These are phyloP conservation scores for Scleroderma bovista DNA, from an alignment of 768 basidiomycete genomes.

Conservation along the genomic window DNA sequence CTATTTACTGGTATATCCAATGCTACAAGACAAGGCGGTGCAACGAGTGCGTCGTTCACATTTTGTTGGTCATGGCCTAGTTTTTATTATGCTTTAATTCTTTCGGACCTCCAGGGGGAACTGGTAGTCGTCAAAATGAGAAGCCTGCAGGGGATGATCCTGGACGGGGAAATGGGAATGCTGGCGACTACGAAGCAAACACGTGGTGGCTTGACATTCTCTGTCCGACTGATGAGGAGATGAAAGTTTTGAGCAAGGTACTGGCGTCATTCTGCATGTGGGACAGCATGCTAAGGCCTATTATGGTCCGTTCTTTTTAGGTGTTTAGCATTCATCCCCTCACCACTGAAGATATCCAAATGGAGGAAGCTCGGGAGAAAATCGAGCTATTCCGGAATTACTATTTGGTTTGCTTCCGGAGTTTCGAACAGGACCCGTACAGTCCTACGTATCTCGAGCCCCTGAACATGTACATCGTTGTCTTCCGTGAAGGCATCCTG, in stretches of 20 bases:
- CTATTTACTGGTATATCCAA: constrained; percentile 59
- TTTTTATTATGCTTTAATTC: constrained; percentile 1
- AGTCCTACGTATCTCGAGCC: constrained; percentile 97
- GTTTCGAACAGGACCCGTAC: constrained; percentile 98
- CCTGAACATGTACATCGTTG: constrained; percentile 99
- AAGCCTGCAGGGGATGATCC: constrained; percentile 8
- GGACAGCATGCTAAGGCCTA: neutral
- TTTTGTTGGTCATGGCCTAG: constrained; percentile 6
- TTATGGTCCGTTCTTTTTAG: constrained; percentile 32
- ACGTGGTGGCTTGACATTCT: constrained; percentile 98
- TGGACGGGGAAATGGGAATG: constrained; percentile 18
- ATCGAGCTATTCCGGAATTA: constrained; percentile 99
- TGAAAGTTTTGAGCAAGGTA: constrained; percentile 94
- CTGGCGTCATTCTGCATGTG: constrained; percentile 8
- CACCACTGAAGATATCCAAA: constrained; percentile 98
- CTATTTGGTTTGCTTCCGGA: constrained; percentile 97
- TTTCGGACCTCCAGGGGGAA: constrained; percentile 2
- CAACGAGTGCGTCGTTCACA: constrained; percentile 1
- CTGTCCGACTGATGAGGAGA: constrained; percentile 95
- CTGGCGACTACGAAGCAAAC: constrained; percentile 54
- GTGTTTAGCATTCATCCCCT: constrained; percentile 96
- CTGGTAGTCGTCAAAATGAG: constrained; percentile 15
- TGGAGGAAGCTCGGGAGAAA: constrained; percentile 99
- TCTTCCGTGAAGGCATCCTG: constrained; percentile 93
- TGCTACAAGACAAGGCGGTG: constrained; percentile 5